Base-by-base conservation (phyloP, 2,329 filamentous ascomycete species). In the Diaporthe citri region DNA sequence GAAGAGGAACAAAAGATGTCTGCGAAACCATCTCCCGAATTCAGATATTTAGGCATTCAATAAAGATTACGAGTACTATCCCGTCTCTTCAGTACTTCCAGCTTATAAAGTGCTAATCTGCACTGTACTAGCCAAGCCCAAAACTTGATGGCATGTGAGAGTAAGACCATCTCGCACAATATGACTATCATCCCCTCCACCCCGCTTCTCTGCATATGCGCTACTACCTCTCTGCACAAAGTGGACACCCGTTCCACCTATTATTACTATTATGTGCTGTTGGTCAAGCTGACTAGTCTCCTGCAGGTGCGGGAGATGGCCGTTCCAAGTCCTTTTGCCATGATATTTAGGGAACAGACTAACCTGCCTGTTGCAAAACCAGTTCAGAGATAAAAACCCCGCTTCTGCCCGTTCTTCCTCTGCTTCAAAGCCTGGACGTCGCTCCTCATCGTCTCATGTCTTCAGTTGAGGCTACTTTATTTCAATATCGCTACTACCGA, bases 171-270 rank as follows among this genome's bases (percentile, higher is more conserved):
- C 10, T 51, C 9, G 9, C n/a, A 66, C 20, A 36, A 10, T 17
- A 51, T 22, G 43, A 28, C n/a, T 10, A 17, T 25, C 31, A 36
- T 48, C 60, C 28, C 20, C 43, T 51, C 43, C 62, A 36, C 62
- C 31, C 62, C 43, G 62, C 62, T 51, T 66, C 2, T 22, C 43
- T 66, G 62, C 64, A 67, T 67, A 67, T 67, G 64, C 64, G 13
- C 22, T 67, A 52, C 64, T 28, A 67, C 64, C 64, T 67, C 31
- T 52, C 34, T 34, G n/a, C 31, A 34, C 34, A 9, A 28, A n/a
- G 31, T 67, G 46, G 46, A 36, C 46, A 28, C 46, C 1, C 31
- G 10, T 5, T 43, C 43, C 43, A 67, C 64, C 64, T 67, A 67
- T 67, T 20, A 13, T 6, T 28, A 17, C 28, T 39, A 6, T 28